Evolutionary conservation across 306 rosid species (phyloP), one percentile per base, ranked within the genome.

Genomic region (Morella rubra): DNA sequence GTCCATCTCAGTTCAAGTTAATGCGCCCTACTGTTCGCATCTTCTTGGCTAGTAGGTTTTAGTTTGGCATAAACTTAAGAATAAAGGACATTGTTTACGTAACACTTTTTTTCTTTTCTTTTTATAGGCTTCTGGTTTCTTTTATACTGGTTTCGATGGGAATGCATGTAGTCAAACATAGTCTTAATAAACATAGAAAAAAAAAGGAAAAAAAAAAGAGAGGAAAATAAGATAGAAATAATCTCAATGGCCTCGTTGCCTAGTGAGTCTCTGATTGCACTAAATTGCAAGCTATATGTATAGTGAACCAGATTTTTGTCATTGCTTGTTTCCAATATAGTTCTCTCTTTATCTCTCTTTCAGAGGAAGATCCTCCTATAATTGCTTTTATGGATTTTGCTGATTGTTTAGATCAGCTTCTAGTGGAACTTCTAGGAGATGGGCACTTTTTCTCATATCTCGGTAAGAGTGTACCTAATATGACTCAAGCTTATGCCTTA

Each of bases 1-100:
- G 64, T 58, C 40, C 64, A 58, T 54, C 60, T 54, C 18, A 54
- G 60, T 54, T 54, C 60, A n/a, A 54, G 60, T 54, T 54, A n/a
- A 18, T 6, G 60, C 24, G 24, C 60, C n/a, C 1, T n/a, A 54
- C 60, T 54, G 22, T 22, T 58, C 22, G 64, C 27, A 19, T 19
- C 27, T 58, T 58, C 40, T 22, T 58, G 11, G 16, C 12, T 58
- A 8, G 13, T 58, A 37, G 64, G 5, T 58, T 58, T 58, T 58
- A 22, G 27, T 54, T 58, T 58, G 32, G 22, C 64, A 22, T 58
- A 19, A 8, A 22, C 22, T 8, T 20, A 58, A 58, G 20, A 58
- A 19, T 5, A 58, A 10, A 8, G 37, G 40, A 49, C 11, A 22
- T 4, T 58, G 41, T 20, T 4, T 58, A 58, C 22, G 65, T 13